phyloP scores from a whole-genome alignment of 345 rosid species.

The Euphorbia lathyris region DNA sequence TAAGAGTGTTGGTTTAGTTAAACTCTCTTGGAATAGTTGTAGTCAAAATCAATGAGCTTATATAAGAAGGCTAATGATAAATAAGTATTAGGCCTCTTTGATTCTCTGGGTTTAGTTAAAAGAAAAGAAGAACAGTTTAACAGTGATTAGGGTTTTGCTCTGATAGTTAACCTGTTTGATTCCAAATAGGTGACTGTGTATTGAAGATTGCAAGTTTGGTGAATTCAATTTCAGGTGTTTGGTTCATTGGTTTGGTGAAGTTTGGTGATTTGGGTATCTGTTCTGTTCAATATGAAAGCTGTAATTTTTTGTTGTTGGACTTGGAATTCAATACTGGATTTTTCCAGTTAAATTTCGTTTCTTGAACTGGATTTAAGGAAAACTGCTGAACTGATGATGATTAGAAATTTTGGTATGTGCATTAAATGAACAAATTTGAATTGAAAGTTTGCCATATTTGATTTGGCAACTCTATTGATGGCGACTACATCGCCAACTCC shows the following conservation, averaged over 20 bases:
- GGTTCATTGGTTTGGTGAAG: constrained; percentile 35
- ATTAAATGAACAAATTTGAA: constrained; percentile 2
- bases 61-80: too few species aligned
- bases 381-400: neutral
- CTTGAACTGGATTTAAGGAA: neutral
- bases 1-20: too few species aligned
- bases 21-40: too few species aligned
- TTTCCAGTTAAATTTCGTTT: constrained; percentile 10
- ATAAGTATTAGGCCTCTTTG: too few species aligned
- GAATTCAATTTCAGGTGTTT: neutral
- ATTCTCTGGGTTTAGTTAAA: too few species aligned
- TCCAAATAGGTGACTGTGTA: constrained; percentile 15
- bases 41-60: too few species aligned
- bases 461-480: constrained; percentile 39
- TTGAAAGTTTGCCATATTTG: constrained; percentile 5
- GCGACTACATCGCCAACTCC: constrained; percentile 59
- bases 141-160: constrained; percentile 7
- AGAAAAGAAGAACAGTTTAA: neutral
- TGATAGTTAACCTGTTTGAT: neutral
- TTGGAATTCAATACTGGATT: constrained; percentile 11
- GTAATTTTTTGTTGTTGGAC: constrained; percentile 5
- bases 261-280: constrained; percentile 35
- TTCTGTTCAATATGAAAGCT: constrained; percentile 20
- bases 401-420: constrained; percentile 15
- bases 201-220: constrained; percentile 19